Evolutionary conservation across 768 basidiomycete genomes (phyloP).

Genomic region (Amanita subjunquillea): DNA sequence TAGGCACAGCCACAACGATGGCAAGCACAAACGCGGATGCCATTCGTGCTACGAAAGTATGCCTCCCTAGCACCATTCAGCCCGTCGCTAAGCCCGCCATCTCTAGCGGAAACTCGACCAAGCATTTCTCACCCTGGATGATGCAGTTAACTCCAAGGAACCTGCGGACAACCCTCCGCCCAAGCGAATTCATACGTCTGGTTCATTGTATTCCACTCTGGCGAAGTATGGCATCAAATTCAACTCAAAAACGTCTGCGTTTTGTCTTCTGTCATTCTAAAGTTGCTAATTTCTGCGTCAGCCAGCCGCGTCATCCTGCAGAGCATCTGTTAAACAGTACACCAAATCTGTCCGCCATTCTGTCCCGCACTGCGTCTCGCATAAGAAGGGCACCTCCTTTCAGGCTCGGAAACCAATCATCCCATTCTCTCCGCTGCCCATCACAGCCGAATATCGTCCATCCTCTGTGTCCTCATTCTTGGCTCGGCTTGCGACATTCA

Average conservation of each 20-base stretch:
- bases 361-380: conserved; percentile 53
- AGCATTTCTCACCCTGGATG: conserved; percentile 64
- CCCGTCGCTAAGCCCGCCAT: not conserved
- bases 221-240: conserved; percentile 66
- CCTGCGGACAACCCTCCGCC: conserved; percentile 29
- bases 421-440: conserved; percentile 21
- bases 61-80: conserved; percentile 9
- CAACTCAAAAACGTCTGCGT: conserved; percentile 21
- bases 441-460: conserved; percentile 61
- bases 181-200: conserved; percentile 39
- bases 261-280: not conserved
- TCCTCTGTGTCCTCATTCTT: conserved; percentile 70
- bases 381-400: conserved; percentile 41
- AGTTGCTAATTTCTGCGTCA: not conserved
- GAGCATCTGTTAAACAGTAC: conserved; percentile 36
- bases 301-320: not conserved
- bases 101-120: conserved; percentile 72
- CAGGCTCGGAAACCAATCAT: conserved; percentile 23
- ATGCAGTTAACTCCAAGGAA: conserved; percentile 37
- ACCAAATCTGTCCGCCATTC: conserved; percentile 62
- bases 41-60: conserved; percentile 34
- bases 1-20: no score
- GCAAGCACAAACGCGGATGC: conserved; percentile 2
- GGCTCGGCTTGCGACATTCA: conserved; percentile 65
- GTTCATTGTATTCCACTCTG: conserved; percentile 67